These are phyloP conservation scores for Candida sp. DNA, from an alignment of 1,139 yeast genomes.

Conservation along the genomic window DNA sequence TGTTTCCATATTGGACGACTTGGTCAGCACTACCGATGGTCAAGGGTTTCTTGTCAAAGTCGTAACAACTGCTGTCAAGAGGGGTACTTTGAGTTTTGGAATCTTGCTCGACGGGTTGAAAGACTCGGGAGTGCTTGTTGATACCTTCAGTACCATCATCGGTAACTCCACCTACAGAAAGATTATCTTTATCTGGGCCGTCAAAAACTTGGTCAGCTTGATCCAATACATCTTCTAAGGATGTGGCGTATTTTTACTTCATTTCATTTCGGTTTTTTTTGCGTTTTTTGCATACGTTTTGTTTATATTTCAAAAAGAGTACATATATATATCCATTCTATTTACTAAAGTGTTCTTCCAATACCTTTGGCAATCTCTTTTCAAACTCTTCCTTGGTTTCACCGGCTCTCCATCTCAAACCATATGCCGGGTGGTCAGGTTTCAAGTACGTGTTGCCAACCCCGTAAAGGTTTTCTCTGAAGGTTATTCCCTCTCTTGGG, in stretches of 20 bases:
- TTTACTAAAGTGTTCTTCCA: constrained; percentile 12
- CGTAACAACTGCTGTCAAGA: constrained; percentile 20
- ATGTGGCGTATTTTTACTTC: background rate
- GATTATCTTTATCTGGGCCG: constrained; percentile 18
- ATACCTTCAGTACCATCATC: constrained; percentile 14
- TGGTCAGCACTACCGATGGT: constrained; percentile 24
- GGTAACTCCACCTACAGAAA: constrained; percentile 15
- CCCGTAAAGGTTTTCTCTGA: constrained; percentile 27
- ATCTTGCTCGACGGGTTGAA: constrained; percentile 13
- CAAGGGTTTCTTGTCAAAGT: constrained; percentile 23
- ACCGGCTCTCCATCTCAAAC: constrained; percentile 40
- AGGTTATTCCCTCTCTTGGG: constrained; percentile 25
- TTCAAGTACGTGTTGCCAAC: constrained; percentile 21
- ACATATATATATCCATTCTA: background rate
- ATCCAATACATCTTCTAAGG: constrained; percentile 14
- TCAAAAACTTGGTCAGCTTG: constrained; percentile 13
- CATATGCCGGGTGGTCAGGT: constrained; percentile 38
- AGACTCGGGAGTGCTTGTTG: constrained; percentile 13
- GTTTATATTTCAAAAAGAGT: background rate
- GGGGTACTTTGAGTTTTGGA: constrained; percentile 21
- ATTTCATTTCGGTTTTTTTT: background rate
- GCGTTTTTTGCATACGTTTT: background rate
- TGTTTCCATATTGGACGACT: constrained; percentile 25
- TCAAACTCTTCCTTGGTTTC: constrained; percentile 39
- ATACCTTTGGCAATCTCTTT: constrained; percentile 19